Base-by-base conservation (phyloP, 2,329 filamentous ascomycete species). In the Xylariales sp. region DNA sequence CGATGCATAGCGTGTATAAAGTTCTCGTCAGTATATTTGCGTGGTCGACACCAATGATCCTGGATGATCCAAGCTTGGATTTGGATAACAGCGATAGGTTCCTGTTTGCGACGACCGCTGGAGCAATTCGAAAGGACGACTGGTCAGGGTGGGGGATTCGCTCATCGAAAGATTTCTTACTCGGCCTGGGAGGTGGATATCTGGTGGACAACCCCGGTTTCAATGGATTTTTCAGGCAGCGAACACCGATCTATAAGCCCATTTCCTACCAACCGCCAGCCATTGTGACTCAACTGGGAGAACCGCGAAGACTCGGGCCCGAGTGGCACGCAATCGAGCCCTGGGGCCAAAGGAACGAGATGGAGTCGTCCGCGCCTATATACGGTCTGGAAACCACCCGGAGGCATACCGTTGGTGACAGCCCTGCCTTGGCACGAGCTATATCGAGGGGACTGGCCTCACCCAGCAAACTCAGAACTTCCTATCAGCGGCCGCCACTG, bases 401-500 rank as follows among this genome's bases (percentile, higher is more conserved):
- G 38, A 60, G 71, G 32, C 70, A 74, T 41, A 72, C 71, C 0
- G 65, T 74, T 19, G 67, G 63, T 14, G 71, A 70, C 46, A 68
- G 68, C 22, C 67, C 72, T 2, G 61, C 62, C 0, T 68, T 68
- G 39, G 50, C 57, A 1, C 63, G 63, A 14, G 60, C 60, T 18
- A 56, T 62, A 18, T 57, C 65, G n/a, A 58, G 65, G 44, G 57
- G 61, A 0, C 57, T 68, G 19, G 68, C 63, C 16, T 70, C 71
- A 6, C 69, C 73, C 5, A 55, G 60, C 4, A 65, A 66, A 47
- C 56, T 64, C 19, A 61, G 66, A 31, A 60, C 69, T 1, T 62
- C 70, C 1, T 76, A 75, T 43, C 73, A 74, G 45, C 65, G 73
- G 19, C 69, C 71, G 16, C 76, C 80, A 18, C 75, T 88, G 38